Evolutionary conservation across 441 rosid species (phyloP), one percentile per base, ranked within the genome.

Genomic region (Syzygium syzygioides): DNA sequence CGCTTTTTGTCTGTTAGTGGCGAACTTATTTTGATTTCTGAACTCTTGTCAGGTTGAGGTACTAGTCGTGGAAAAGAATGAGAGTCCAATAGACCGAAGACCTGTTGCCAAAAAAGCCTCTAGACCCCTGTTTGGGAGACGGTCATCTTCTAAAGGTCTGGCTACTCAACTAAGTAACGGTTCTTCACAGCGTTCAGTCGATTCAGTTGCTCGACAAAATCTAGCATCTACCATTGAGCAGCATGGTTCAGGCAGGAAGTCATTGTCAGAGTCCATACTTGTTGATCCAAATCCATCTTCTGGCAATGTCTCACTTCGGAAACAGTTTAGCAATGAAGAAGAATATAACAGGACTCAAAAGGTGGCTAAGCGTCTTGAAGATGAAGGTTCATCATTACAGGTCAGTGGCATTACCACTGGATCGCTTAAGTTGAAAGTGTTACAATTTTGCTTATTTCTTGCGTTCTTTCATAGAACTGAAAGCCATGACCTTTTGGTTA

Each of bases 231-330:
- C 93, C 80, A 94, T 94, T 91, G 98, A 96, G 90, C 95, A 95
- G 30, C 98, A 97, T 79, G 97, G 97, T 62, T 96, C 99, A 80
- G 96, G 99, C 85, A 92, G 99, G 91, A 97, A 94, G 92, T 98
- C 99, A 62, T 90, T 96, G 93, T 98, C 99, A 37, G 98, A 96
- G 79, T 92, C 94, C 89, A 87, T 94, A 54, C 90, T 94, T 25
- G 87, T 89, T 85, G 98, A 95, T 92, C 91, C 93, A 64, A 93
- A 91, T 87, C 91, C 95, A 15, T 91, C 90, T 91, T 91, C 98
- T 41, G 96, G 98, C 86, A 96, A 95, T 89, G 94, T 93, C 92
- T 96, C 99, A 50, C 95, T 96, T 88, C 93, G 93, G 76, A 97
- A 94, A 93, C 97, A 96, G 93, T 98, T 98, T 89, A 94, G 91